A percentile compares a stretch with the other conserved stretches of the same genome.
Evolutionary conservation across 495 filamentous ascomycete species (phyloP).

Genomic region (Xylaria acuta): DNA sequence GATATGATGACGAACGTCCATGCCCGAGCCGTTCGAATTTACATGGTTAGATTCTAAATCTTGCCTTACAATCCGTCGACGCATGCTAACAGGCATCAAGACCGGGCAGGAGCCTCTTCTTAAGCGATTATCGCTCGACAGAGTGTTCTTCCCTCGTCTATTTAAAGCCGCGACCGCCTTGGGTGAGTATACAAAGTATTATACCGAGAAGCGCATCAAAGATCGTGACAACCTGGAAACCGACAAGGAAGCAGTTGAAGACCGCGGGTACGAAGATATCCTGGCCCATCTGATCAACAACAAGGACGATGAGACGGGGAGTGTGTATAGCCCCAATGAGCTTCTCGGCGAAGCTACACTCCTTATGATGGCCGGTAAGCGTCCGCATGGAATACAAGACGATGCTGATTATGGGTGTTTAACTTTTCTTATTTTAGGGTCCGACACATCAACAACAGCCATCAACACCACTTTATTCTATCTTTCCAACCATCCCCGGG

Average conservation of each 20-base stretch:
- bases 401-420: not conserved
- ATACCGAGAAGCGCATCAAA: conserved; percentile 1
- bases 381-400: too few relatives aligned
- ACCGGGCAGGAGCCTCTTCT: not conserved
- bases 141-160: not conserved
- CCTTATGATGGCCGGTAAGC: conserved; percentile 8
- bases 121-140: not conserved
- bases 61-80: not conserved
- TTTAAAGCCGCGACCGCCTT: not conserved
- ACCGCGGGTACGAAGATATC: conserved; percentile 11
- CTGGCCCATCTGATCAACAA: not conserved
- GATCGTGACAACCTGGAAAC: not conserved
- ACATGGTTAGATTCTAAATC: not conserved
- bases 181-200: not conserved
- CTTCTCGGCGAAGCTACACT: conserved; percentile 3
- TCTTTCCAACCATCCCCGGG: not conserved
- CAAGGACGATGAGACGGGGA: conserved; percentile 1
- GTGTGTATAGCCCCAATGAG: not conserved
- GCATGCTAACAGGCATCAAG: not conserved
- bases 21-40: not conserved
- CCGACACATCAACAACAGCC: not conserved
- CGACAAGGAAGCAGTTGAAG: not conserved
- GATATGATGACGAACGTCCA: not conserved
- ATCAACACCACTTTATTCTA: conserved; percentile 3
- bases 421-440: not conserved